Base-by-base conservation (phyloP, 345 rosid genomes). In the Carallia brachiata region DNA sequence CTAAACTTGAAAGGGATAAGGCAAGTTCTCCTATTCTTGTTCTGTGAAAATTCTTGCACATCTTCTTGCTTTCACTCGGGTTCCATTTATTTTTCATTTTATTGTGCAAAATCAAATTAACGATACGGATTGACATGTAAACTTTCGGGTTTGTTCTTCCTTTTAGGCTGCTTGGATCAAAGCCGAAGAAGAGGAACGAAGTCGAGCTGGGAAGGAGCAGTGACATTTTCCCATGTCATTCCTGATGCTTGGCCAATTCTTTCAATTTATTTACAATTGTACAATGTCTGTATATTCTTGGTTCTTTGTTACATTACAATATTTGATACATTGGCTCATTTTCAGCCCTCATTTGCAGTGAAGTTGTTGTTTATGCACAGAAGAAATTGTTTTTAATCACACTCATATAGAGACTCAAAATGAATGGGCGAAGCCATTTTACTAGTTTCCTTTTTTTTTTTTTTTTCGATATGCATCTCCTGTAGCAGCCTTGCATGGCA, bases 1-100 rank as follows among this genome's bases (percentile, higher is more conserved):
- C 97, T 37, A 92, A 81, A 77, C 96, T 95, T 18, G 92, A 92
- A 80, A 70, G 79, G 76, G 98, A 95, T 28, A 95, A 95, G 91
- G 98, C 77, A 82, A 77, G 86, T 58, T 64, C 36, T 44, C 63
- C 8, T 62, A 12, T 6, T 44, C 27, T 28, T 28, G 12, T 65
- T 44, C 16, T 6, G 60, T 56, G 31, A 56, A 13, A 23, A 15
- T 56, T 10, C 12, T 28, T 30, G n/a, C 12, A 15, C 13, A 7
- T 57, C 27, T 44, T 10, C 16, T 10, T 23, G 19, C 5, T 3
- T 12, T 57, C 37, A 12, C 30, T 2, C 50, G 2, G 47, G 9
- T 40, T 65, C 17, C 30, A 9, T 5, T 31, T 19, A 9, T 52
- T 4, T 23, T 28, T n/a, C 30, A 6, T 61, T 62, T 61, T 57